Percentiles rank a stretch among this genome's conserved stretches.
Conservation (phyloP, 2,329 filamentous ascomycete genomes). For the Ophiostoma montium region DNA sequence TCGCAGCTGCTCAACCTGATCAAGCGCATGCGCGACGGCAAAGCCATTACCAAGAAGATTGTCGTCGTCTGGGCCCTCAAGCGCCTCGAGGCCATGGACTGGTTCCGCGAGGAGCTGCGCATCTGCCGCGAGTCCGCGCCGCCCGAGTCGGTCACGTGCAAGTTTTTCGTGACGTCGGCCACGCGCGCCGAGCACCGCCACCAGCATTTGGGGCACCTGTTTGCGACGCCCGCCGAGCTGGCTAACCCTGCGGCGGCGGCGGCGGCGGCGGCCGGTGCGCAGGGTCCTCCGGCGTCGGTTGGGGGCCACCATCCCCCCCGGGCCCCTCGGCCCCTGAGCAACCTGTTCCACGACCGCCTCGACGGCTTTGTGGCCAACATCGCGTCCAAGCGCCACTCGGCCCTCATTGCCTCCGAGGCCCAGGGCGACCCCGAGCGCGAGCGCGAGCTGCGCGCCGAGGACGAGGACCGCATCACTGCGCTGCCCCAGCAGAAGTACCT, state of each 20-base stretch:
- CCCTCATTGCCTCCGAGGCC: constrained; percentile 68
- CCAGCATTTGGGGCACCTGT: constrained; percentile 16
- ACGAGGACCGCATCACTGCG: constrained; percentile 73
- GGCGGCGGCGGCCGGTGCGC: neutral
- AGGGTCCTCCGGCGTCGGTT: neutral
- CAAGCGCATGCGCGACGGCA: constrained; percentile 88
- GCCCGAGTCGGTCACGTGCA: constrained; percentile 76
- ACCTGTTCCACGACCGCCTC: constrained; percentile 69
- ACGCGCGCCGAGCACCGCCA: constrained; percentile 39
- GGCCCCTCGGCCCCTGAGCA: constrained; percentile 52
- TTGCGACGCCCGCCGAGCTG: neutral
- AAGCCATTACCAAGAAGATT: constrained; percentile 80
- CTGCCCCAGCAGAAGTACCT: constrained; percentile 57
- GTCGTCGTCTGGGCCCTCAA: constrained; percentile 92
- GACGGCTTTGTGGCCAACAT: constrained; percentile 80
- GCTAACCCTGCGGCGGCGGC: neutral
- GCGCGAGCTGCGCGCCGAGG: constrained; percentile 63
- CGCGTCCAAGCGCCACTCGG: constrained; percentile 74
- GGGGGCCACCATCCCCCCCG: constrained; percentile 23
- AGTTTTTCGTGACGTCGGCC: constrained; percentile 83
- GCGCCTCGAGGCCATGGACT: constrained; percentile 84
- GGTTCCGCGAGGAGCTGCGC: constrained; percentile 89
- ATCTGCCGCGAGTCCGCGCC: constrained; percentile 86
- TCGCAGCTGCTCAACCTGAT: constrained; percentile 88
- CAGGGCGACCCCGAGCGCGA: constrained; percentile 67